These are phyloP conservation scores for Nemania serpens DNA, from an alignment of 2,329 filamentous ascomycete species.

Conservation along the genomic window DNA sequence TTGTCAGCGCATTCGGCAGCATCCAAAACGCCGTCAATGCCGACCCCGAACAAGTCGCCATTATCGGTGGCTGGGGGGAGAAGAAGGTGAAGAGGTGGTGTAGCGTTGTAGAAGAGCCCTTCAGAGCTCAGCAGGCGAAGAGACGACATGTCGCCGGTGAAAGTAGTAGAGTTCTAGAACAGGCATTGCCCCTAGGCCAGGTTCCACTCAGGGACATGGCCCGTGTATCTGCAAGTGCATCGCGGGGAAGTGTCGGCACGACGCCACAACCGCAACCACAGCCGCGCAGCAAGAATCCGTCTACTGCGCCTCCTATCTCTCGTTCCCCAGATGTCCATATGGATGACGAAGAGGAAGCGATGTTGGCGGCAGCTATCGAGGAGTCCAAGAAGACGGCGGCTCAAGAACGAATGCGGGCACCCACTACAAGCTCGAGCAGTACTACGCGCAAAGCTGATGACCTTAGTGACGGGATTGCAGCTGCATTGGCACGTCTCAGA, in stretches of 20 bases:
- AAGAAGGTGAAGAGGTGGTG: constrained; percentile 92
- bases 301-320: not conserved
- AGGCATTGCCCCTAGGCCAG: constrained; percentile 47
- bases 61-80: constrained; percentile 92
- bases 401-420: constrained; percentile 34
- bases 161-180: constrained; percentile 40
- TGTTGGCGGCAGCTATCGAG: constrained; percentile 54
- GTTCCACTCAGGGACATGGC: constrained; percentile 50
- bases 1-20: constrained; percentile 92
- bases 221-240: constrained; percentile 32
- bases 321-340: constrained; percentile 43
- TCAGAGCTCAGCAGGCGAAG: constrained; percentile 75
- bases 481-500: constrained; percentile 63
- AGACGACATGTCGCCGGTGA: constrained; percentile 39
- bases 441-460: constrained; percentile 45
- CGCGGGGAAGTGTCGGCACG: constrained; percentile 32
- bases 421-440: constrained; percentile 24
- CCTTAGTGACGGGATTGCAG: constrained; percentile 62
- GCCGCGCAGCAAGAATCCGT: constrained; percentile 8
- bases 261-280: constrained; percentile 29
- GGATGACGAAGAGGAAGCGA: constrained; percentile 55
- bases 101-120: constrained; percentile 80
- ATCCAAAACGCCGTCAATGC: constrained; percentile 87
- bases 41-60: constrained; percentile 78
- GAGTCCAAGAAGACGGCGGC: constrained; percentile 50